These are phyloP conservation scores for Umbelopsis isabellina DNA, from an alignment of 192 early-diverging fungal species.

Conservation along the genomic window DNA sequence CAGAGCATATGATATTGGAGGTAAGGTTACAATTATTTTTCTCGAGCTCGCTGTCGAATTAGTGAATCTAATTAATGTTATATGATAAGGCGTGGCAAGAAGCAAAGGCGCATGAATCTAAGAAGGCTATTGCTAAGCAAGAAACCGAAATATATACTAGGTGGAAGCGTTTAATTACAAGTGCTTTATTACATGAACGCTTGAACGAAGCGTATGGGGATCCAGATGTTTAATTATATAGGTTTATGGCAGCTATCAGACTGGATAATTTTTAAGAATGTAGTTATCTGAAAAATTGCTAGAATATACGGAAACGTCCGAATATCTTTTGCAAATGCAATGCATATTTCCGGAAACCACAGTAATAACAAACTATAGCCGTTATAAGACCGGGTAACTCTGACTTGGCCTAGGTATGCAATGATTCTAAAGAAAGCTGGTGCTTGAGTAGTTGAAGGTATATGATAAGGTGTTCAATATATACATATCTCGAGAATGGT, in stretches of 20 bases:
- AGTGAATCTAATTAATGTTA: slow-evolving; percentile 8
- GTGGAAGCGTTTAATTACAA: slow-evolving; percentile 62
- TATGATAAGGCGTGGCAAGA: slow-evolving; percentile 42
- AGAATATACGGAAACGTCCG: too few relatives aligned
- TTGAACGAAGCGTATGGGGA: slow-evolving; percentile 60
- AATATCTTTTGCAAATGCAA: too few relatives aligned
- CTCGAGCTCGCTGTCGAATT: slow-evolving; percentile 31
- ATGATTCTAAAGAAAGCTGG: too few relatives aligned
- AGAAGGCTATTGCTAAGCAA: slow-evolving; percentile 37
- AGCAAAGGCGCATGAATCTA: slow-evolving; percentile 26
- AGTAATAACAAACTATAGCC: too few relatives aligned
- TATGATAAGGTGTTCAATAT: too few relatives aligned
- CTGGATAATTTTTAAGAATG: too few relatives aligned
- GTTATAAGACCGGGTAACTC: too few relatives aligned
- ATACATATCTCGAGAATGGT: neutral
- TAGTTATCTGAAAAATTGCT: too few relatives aligned
- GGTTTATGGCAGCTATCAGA: too few relatives aligned
- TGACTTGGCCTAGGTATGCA: too few relatives aligned
- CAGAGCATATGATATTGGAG: slow-evolving; percentile 57
- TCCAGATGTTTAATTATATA: neutral
- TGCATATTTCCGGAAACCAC: too few relatives aligned
- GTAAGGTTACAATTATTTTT: slow-evolving; percentile 39
- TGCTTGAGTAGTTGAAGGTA: too few relatives aligned
- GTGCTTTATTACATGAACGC: slow-evolving; percentile 51
- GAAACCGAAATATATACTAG: slow-evolving; percentile 46